Conservation (phyloP, 495 filamentous ascomycete species). For the Penicillium silybi region DNA sequence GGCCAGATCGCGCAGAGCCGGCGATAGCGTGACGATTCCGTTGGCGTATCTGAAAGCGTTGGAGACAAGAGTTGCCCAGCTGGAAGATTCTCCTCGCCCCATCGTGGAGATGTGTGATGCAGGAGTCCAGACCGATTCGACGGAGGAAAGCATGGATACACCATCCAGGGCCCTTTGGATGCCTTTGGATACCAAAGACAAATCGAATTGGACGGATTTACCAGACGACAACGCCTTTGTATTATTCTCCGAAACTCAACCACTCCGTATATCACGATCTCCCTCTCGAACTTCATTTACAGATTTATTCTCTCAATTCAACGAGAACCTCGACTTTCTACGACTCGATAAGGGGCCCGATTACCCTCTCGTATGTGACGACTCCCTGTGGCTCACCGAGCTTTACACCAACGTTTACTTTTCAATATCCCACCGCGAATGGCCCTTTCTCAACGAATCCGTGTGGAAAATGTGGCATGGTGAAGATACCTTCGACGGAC, state of each 20-base stretch:
- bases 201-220: slow-evolving; percentile 1
- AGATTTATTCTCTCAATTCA: slow-evolving; percentile 5
- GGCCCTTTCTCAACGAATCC: slow-evolving; percentile 28
- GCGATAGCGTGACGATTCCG: slow-evolving; percentile 31
- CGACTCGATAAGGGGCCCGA: slow-evolving; percentile 9
- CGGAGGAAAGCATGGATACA: background rate
- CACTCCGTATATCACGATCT: background rate
- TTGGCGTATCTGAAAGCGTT: slow-evolving; percentile 29
- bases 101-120: slow-evolving; percentile 16
- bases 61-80: slow-evolving; percentile 22
- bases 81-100: slow-evolving; percentile 7
- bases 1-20: slow-evolving; percentile 23
- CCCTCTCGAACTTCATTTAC: slow-evolving; percentile 4
- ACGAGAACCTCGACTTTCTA: slow-evolving; percentile 14
- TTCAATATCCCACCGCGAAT: slow-evolving; percentile 29
- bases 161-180: background rate
- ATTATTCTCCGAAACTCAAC: slow-evolving; percentile 3
- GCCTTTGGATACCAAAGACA: background rate
- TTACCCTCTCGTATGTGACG: slow-evolving; percentile 10
- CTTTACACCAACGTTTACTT: slow-evolving; percentile 33
- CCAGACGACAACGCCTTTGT: slow-evolving; percentile 6
- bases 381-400: slow-evolving; percentile 21
- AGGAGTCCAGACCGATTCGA: slow-evolving; percentile 28
- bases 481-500: slow-evolving; percentile 10
- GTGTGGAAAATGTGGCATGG: slow-evolving; percentile 26